Percentiles rank a stretch among this genome's conserved stretches.
Conservation (phyloP, 2,329 filamentous ascomycete genomes). For the Pseudophaeomoniella oleicola region DNA sequence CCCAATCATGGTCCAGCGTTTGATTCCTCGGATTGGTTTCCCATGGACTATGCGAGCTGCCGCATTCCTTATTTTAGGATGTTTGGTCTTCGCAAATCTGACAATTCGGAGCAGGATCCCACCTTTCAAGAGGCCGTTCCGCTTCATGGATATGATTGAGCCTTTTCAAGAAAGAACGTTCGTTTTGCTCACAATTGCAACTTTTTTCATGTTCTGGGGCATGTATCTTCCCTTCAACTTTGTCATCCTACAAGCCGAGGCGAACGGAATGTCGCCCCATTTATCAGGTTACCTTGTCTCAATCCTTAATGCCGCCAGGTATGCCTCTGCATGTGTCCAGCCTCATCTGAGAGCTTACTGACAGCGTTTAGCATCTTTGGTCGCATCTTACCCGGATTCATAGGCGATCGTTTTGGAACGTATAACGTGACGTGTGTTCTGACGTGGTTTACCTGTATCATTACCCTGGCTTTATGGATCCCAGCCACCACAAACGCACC, state of each 20-base stretch:
- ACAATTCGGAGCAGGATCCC: conserved; percentile 31
- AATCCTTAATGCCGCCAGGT: conserved; percentile 36
- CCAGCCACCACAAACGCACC: conserved; percentile 37
- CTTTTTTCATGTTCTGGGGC: conserved; percentile 43
- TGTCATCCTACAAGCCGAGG: conserved; percentile 29
- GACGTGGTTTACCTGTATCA: conserved; percentile 25
- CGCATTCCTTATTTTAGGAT: conserved; percentile 46
- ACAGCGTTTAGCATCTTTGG: conserved; percentile 19
- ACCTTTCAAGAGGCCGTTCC: conserved; percentile 21
- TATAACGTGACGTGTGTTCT: conserved; percentile 19
- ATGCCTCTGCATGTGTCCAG: conserved; percentile 8
- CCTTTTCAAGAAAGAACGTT: conserved; percentile 34
- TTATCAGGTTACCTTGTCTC: conserved; percentile 39
- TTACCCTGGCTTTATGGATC: conserved; percentile 43
- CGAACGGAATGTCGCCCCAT: conserved; percentile 30
- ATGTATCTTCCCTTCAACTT: conserved; percentile 46
- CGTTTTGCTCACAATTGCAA: conserved; percentile 26
- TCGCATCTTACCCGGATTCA: conserved; percentile 17
- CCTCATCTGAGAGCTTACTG: no score
- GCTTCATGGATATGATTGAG: conserved; percentile 30
- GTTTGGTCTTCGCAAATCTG: conserved; percentile 35
- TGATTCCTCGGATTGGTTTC: conserved; percentile 38
- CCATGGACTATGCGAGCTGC: conserved; percentile 40
- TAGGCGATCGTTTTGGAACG: conserved; percentile 16
- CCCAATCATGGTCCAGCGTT: conserved; percentile 42